Conservation (phyloP, 208 protist genomes). For the Crithidia thermophila region DNA sequence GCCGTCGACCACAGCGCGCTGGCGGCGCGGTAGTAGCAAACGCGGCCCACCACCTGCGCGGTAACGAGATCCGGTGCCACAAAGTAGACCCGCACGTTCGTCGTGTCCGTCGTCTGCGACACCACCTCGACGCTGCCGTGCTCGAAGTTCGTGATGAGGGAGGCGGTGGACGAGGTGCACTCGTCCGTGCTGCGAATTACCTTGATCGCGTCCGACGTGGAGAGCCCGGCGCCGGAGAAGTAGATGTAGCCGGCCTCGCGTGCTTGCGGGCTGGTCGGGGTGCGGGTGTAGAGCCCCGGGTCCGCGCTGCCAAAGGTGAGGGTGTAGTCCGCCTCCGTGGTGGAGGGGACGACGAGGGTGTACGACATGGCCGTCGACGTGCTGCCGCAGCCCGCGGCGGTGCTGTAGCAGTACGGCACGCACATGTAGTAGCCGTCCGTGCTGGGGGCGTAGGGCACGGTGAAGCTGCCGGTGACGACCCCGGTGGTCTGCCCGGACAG, state of each 20-base stretch:
- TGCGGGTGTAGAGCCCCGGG: constrained; percentile 61
- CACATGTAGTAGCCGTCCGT: constrained; percentile 71
- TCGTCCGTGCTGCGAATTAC: constrained; percentile 47
- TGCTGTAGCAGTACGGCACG: constrained; percentile 78
- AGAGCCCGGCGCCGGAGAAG: constrained; percentile 64
- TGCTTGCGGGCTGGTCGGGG: constrained; percentile 67
- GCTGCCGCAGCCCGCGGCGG: constrained; percentile 31
- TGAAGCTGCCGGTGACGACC: constrained; percentile 54
- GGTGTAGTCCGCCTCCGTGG: constrained; percentile 3
- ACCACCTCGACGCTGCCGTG: constrained; percentile 40
- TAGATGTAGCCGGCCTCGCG: constrained; percentile 57
- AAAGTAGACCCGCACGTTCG: constrained; percentile 48
- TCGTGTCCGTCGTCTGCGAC: background rate
- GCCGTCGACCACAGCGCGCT: constrained; percentile 59
- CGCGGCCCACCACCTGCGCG: constrained; percentile 46
- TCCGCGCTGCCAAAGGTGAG: constrained; percentile 58
- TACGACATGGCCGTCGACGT: constrained; percentile 54
- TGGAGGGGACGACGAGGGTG: constrained; percentile 48
- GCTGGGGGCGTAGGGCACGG: constrained; percentile 59
- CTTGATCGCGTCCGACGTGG: constrained; percentile 50
- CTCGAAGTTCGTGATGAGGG: constrained; percentile 65
- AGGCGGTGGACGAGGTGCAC: constrained; percentile 61
- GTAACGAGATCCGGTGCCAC: constrained; percentile 64
- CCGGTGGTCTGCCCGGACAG: constrained; percentile 34
- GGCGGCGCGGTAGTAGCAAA: constrained; percentile 72